These are phyloP conservation scores for Nakaseomyces delphensis DNA, from an alignment of 1,139 yeast species.

Conservation along the genomic window DNA sequence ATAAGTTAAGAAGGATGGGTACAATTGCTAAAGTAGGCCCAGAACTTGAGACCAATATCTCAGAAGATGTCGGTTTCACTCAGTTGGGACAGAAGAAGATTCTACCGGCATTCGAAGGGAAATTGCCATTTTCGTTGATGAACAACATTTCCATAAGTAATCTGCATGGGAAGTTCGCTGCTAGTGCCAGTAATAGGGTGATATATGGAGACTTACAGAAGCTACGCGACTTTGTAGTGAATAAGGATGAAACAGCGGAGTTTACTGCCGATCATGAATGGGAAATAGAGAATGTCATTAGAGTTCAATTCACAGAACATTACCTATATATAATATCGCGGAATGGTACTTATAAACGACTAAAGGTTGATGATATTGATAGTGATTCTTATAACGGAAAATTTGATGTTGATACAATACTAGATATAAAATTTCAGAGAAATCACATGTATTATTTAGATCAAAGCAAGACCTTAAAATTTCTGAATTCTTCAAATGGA, in stretches of 20 bases:
- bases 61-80: slow-evolving; percentile 36
- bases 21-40: slow-evolving; percentile 10
- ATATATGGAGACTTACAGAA: slow-evolving; percentile 27
- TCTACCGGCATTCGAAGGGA: slow-evolving; percentile 29
- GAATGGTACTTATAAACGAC: slow-evolving; percentile 12
- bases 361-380: slow-evolving; percentile 8
- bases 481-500: neutral
- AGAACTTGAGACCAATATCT: slow-evolving; percentile 23
- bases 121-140: slow-evolving; percentile 26
- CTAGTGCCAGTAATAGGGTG: slow-evolving; percentile 27
- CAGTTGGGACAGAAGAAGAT: slow-evolving; percentile 29
- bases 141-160: slow-evolving; percentile 25
- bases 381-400: neutral
- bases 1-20: no score
- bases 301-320: slow-evolving; percentile 12
- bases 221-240: slow-evolving; percentile 21
- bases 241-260: slow-evolving; percentile 7
- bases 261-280: slow-evolving; percentile 8
- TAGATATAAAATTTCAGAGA: neutral
- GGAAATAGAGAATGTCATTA: slow-evolving; percentile 14
- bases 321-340: slow-evolving; percentile 11
- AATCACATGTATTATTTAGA: neutral
- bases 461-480: neutral
- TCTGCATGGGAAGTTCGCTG: slow-evolving; percentile 22
- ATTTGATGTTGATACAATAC: neutral